Conservation (phyloP, 2,329 filamentous ascomycete genomes). For the Chaetomiaceae sp. region DNA sequence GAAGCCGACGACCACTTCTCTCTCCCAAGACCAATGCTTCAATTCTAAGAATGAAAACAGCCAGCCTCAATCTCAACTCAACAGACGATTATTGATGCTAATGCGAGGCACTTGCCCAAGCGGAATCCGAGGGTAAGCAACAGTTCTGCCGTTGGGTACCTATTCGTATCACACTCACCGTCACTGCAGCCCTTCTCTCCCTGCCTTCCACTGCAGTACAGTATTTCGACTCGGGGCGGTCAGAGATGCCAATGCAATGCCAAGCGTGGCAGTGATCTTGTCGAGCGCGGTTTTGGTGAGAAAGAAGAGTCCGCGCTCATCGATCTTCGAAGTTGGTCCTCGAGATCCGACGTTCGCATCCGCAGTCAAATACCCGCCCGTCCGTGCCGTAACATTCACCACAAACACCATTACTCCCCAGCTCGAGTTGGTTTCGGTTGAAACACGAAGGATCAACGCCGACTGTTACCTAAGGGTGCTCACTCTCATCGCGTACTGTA, state of each 20-base stretch:
- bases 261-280: conserved; percentile 17
- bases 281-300: neutral
- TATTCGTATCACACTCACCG: conserved; percentile 7
- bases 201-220: no score
- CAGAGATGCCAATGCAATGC: conserved; percentile 5
- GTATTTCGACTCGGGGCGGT: neutral
- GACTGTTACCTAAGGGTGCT: neutral
- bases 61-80: no score
- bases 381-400: neutral
- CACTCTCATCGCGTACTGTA: no score
- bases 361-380: neutral
- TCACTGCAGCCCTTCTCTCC: no score
- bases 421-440: neutral
- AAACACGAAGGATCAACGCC: conserved; percentile 4
- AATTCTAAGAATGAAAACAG: no score
- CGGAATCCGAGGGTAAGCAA: neutral
- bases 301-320: neutral
- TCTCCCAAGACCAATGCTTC: no score
- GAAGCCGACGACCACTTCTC: no score
- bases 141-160: neutral
- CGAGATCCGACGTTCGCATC: neutral
- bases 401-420: neutral
- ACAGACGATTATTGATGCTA: no score
- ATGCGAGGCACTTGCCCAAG: neutral
- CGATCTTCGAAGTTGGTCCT: neutral